These are phyloP conservation scores for Clitoria ternatea DNA, from an alignment of 306 rosid species.

Conservation along the genomic window DNA sequence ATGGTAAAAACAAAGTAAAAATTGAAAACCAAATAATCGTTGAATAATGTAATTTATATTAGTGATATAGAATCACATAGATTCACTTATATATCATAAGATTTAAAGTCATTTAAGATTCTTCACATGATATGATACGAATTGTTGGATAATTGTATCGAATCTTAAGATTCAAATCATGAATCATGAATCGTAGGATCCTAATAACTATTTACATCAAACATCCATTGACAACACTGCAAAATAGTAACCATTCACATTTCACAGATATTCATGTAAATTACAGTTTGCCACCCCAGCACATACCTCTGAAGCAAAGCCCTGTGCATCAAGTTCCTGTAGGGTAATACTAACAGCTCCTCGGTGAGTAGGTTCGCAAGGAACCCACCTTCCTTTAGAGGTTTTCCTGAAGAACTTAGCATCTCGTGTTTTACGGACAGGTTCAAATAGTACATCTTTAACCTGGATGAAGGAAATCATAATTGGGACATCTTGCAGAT, in stretches of 20 bases:
- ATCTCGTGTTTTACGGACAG: slow-evolving; percentile 76
- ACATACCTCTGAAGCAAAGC: slow-evolving; percentile 61
- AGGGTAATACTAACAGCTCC: slow-evolving; percentile 50
- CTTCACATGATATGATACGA: no score
- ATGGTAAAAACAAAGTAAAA: no score
- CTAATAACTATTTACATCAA: no score
- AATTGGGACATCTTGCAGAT: neutral
- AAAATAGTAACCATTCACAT: neutral
- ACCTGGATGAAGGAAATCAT: slow-evolving; percentile 36
- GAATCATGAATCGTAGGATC: no score
- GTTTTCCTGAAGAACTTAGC: slow-evolving; percentile 59
- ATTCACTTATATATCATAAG: no score
- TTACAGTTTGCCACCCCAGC: neutral
- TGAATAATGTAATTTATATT: no score
- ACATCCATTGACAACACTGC: neutral
- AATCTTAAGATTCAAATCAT: no score
- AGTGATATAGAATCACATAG: no score
- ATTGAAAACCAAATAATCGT: no score
- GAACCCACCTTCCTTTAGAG: slow-evolving; percentile 55
- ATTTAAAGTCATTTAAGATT: no score
- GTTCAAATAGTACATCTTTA: slow-evolving; percentile 81
- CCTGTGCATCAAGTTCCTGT: slow-evolving; percentile 60
- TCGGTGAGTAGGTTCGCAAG: slow-evolving; percentile 60
- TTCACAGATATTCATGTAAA: neutral
- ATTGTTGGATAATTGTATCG: no score